A percentile compares a stretch with the other conserved stretches of the same genome.
phyloP scores from a whole-genome alignment of 345 rosid genomes.

The Reutealis trisperma region DNA sequence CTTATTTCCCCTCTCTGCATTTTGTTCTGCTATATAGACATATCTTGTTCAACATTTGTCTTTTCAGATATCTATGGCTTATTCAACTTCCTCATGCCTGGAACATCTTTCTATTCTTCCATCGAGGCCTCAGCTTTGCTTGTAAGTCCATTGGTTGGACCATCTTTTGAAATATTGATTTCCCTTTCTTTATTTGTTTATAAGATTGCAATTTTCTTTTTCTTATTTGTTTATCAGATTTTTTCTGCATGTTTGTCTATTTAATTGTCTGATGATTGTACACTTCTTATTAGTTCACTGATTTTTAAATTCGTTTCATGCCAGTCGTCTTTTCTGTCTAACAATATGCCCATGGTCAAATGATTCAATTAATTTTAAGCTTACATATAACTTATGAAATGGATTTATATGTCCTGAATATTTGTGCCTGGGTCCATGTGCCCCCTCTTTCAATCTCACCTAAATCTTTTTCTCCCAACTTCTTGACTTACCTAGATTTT shows the following conservation, averaged over 20 bases:
- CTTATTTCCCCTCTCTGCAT: conserved; percentile 8
- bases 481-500: too few relatives aligned
- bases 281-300: background rate
- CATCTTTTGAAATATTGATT: background rate
- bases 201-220: conserved; percentile 5
- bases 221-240: conserved; percentile 9
- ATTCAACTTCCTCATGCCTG: conserved; percentile 81
- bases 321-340: background rate
- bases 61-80: conserved; percentile 79
- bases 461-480: background rate
- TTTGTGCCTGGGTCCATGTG: background rate
- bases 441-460: too few relatives aligned
- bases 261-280: background rate
- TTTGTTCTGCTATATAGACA: background rate
- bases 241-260: conserved; percentile 6
- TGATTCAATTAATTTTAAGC: background rate
- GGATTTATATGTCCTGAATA: background rate
- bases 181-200: background rate
- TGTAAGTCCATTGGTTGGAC: conserved; percentile 53
- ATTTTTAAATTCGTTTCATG: background rate
- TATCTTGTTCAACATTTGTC: background rate
- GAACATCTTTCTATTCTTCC: conserved; percentile 72
- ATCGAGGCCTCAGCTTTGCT: conserved; percentile 85
- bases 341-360: background rate
- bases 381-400: background rate